phyloP scores from a whole-genome alignment of 2,329 filamentous ascomycete genomes.

The Bipolaris bicolor region DNA sequence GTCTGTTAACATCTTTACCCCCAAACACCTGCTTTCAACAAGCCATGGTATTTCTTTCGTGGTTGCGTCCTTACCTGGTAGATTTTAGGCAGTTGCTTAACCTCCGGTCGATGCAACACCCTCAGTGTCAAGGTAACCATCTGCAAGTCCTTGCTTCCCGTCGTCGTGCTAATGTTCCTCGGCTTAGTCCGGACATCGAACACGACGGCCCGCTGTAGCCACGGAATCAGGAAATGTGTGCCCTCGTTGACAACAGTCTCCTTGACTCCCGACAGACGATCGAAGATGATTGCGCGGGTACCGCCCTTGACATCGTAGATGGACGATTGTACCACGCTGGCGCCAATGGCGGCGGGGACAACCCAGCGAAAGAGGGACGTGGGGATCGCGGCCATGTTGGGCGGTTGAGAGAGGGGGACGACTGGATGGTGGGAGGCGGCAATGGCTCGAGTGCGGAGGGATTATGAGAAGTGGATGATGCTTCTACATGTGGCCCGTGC shows the following conservation, averaged over 20 bases:
- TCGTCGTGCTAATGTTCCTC: slow-evolving; percentile 95
- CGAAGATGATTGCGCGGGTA: slow-evolving; percentile 95
- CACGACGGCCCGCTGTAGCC: slow-evolving; percentile 92
- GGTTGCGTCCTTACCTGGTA: slow-evolving; percentile 77
- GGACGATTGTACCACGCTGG: slow-evolving; percentile 73
- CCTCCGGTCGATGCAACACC: slow-evolving; percentile 92
- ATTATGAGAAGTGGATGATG: slow-evolving; percentile 22
- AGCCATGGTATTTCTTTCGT: too few relatives aligned
- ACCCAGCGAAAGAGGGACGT: slow-evolving; percentile 59
- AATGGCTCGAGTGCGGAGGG: slow-evolving; percentile 20
- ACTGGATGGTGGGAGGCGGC: slow-evolving; percentile 27
- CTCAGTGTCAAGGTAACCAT: slow-evolving; percentile 99
- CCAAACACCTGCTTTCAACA: not conserved
- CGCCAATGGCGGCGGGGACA: slow-evolving; percentile 73
- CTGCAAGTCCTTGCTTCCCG: slow-evolving; percentile 97
- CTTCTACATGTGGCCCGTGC: slow-evolving; percentile 19
- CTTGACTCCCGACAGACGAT: slow-evolving; percentile 89
- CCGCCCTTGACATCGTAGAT: slow-evolving; percentile 98
- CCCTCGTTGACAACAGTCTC: slow-evolving; percentile 92
- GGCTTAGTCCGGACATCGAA: slow-evolving; percentile 98
- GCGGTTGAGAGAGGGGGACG: slow-evolving; percentile 29
- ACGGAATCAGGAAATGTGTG: slow-evolving; percentile 94
- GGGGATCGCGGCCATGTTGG: slow-evolving; percentile 43
- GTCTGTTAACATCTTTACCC: not conserved
- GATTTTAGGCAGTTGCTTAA: slow-evolving; percentile 91